Evolutionary conservation across 441 rosid genomes (phyloP).

Genomic region (Croton setiger): DNA sequence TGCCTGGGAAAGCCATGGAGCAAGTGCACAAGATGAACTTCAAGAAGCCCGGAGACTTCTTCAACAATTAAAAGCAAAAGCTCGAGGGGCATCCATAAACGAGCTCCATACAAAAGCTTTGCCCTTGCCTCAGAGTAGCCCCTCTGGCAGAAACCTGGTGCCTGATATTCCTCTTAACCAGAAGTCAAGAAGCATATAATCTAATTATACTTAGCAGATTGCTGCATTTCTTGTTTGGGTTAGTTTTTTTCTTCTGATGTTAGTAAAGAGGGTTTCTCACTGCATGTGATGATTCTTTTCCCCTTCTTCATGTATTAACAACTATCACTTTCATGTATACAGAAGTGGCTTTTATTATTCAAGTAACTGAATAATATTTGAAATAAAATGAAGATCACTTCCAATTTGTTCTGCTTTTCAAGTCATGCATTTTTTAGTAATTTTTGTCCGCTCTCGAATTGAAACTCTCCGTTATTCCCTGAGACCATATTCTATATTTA

Average conservation of each 20-base stretch:
- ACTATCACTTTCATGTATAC: background rate
- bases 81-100: constrained; percentile 39
- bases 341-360: background rate
- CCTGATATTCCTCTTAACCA: constrained; percentile 21
- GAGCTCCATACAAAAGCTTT: constrained; percentile 42
- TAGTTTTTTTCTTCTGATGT: background rate
- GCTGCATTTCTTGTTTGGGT: background rate
- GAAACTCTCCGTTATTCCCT: background rate
- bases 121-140: constrained; percentile 44
- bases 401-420: background rate
- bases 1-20: constrained; percentile 91
- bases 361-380: constrained; percentile 1
- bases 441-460: background rate
- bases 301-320: background rate
- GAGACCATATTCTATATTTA: background rate
- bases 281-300: background rate
- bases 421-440: background rate
- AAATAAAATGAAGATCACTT: background rate
- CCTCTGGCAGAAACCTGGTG: constrained; percentile 22
- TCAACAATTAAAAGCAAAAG: constrained; percentile 61
- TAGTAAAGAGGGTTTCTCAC: background rate
- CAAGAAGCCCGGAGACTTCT: constrained; percentile 53
- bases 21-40: constrained; percentile 62
- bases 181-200: constrained; percentile 13
- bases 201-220: background rate